A percentile compares a stretch with the other conserved stretches of the same genome.
Evolutionary conservation across 805 yeast genomes (phyloP).

Genomic region (Kregervanrija delftensis): DNA sequence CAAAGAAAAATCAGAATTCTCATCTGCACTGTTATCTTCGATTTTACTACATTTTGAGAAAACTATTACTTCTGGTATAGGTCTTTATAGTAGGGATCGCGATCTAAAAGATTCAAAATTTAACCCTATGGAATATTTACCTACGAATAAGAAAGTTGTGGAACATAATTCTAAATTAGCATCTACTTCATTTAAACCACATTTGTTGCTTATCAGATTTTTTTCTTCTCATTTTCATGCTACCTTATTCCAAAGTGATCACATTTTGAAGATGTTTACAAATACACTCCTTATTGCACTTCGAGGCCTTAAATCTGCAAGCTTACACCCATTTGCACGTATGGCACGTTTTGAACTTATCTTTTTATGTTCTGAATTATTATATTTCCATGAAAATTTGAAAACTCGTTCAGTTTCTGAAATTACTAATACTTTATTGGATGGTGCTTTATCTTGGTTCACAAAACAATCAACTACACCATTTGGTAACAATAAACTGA

Average conservation of each 20-base stretch:
- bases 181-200: slow-evolving; percentile 51
- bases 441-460: slow-evolving; percentile 78
- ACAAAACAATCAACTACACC: slow-evolving; percentile 58
- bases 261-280: slow-evolving; percentile 62
- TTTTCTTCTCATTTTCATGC: slow-evolving; percentile 78
- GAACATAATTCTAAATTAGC: slow-evolving; percentile 45
- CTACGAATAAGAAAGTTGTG: slow-evolving; percentile 61
- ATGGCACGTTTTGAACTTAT: slow-evolving; percentile 68
- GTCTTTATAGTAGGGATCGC: slow-evolving; percentile 52
- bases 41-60: slow-evolving; percentile 64
- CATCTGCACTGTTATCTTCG: slow-evolving; percentile 59
- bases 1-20: slow-evolving; percentile 54
- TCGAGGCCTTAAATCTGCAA: slow-evolving; percentile 45
- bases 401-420: slow-evolving; percentile 36
- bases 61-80: slow-evolving; percentile 51
- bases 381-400: slow-evolving; percentile 47
- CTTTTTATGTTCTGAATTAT: slow-evolving; percentile 57
- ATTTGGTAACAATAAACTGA: slow-evolving; percentile 73
- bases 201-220: slow-evolving; percentile 57
- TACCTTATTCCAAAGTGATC: slow-evolving; percentile 62
- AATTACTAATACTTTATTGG: slow-evolving; percentile 48
- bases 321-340: slow-evolving; percentile 79
- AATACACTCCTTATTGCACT: slow-evolving; percentile 53
- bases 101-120: slow-evolving; percentile 59
- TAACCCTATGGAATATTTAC: slow-evolving; percentile 80